Percentiles rank a stretch among this genome's conserved stretches.
Conservation (phyloP, 2,329 filamentous ascomycete species). For the Diaporthe sp. region DNA sequence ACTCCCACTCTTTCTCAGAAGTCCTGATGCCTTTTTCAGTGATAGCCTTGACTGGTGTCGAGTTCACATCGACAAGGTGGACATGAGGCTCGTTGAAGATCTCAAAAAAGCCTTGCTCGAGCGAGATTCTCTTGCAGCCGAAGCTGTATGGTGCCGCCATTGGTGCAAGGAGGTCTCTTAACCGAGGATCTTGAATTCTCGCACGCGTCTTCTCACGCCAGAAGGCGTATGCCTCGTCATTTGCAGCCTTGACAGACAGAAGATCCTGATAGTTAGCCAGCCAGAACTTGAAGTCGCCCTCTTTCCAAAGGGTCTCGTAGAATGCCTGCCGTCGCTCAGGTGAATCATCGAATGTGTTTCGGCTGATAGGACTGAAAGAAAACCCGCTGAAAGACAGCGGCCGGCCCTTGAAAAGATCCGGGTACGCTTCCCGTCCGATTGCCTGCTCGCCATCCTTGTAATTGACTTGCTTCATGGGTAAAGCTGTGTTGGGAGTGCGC, state of each 20-base stretch:
- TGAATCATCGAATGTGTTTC: constrained; percentile 59
- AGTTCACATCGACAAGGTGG: constrained; percentile 50
- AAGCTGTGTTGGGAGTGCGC: constrained; percentile 67
- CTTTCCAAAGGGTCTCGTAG: constrained; percentile 51
- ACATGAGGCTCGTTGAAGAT: constrained; percentile 53
- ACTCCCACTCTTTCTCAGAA: constrained; percentile 42
- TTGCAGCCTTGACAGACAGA: constrained; percentile 53
- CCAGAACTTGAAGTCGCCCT: constrained; percentile 57
- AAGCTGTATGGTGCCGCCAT: constrained; percentile 54
- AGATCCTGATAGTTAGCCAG: constrained; percentile 59
- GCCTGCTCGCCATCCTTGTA: constrained; percentile 62
- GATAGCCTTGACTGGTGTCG: constrained; percentile 45
- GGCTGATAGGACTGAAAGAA: constrained; percentile 60
- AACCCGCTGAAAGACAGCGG: constrained; percentile 55
- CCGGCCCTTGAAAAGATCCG: constrained; percentile 58
- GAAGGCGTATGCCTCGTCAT: constrained; percentile 57
- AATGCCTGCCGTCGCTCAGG: constrained; percentile 53
- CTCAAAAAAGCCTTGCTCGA: constrained; percentile 51
- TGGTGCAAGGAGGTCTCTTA: constrained; percentile 56
- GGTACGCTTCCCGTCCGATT: constrained; percentile 49
- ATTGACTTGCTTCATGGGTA: constrained; percentile 64
- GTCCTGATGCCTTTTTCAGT: constrained; percentile 47
- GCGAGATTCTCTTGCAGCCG: constrained; percentile 47
- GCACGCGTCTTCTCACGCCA: constrained; percentile 55
- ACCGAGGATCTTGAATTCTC: constrained; percentile 55